phyloP scores from a whole-genome alignment of 2,329 filamentous ascomycete species.

The Aschersonia sp. region DNA sequence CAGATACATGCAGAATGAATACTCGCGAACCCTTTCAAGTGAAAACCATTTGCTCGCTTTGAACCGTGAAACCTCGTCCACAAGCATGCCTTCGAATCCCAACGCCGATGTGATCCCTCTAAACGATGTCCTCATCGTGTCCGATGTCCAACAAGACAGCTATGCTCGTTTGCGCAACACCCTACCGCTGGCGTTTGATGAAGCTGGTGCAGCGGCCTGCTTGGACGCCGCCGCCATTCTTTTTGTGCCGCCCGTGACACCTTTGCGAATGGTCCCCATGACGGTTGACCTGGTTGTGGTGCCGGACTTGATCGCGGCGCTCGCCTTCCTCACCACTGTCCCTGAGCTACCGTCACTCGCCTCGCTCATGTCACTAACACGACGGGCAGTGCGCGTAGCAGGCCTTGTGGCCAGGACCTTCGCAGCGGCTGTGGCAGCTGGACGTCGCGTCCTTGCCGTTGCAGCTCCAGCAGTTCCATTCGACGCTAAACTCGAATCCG shows the following conservation, averaged over 20 bases:
- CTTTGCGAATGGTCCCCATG: slow-evolving; percentile 38
- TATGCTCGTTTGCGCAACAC: slow-evolving; percentile 39
- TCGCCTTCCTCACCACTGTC: slow-evolving; percentile 46
- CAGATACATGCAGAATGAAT: not conserved
- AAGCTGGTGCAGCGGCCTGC: slow-evolving; percentile 20
- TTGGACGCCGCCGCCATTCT: slow-evolving; percentile 27
- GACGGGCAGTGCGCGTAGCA: slow-evolving; percentile 32
- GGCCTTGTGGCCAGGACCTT: slow-evolving; percentile 11
- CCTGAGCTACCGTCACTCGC: slow-evolving; percentile 48
- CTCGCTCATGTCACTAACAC: slow-evolving; percentile 45
- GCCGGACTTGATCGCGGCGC: slow-evolving; percentile 15
- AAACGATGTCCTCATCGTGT: no score
- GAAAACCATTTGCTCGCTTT: not conserved
- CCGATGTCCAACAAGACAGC: not conserved
- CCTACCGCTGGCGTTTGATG: slow-evolving; percentile 31
- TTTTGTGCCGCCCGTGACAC: slow-evolving; percentile 32
- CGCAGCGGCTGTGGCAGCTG: slow-evolving; percentile 3
- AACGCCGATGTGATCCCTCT: no score
- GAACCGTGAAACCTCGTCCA: not conserved
- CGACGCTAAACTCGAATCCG: slow-evolving; percentile 27
- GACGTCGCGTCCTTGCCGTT: slow-evolving; percentile 12
- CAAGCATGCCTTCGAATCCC: not conserved
- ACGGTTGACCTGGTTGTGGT: slow-evolving; percentile 33
- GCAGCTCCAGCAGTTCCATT: slow-evolving; percentile 17
- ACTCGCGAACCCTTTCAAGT: not conserved